phyloP scores from a whole-genome alignment of 1,284 basidiomycete species.

The Trichosporon ovoides region DNA sequence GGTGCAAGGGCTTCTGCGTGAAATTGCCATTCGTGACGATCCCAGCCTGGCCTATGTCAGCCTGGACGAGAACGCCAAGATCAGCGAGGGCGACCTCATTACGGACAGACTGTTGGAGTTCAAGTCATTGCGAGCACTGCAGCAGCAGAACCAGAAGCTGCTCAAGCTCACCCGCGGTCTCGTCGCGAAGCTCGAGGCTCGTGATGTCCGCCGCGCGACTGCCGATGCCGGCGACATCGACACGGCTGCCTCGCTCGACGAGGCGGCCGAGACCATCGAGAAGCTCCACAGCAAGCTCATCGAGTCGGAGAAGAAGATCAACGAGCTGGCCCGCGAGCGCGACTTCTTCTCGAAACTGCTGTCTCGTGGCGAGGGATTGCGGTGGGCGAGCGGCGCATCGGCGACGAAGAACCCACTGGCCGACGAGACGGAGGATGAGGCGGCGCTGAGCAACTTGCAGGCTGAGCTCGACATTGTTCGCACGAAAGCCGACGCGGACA shows the following conservation, averaged over 20 bases:
- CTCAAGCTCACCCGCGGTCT: conserved; percentile 77
- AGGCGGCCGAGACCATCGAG: conserved; percentile 80
- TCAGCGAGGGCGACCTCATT: conserved; percentile 65
- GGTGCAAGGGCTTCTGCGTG: conserved; percentile 70
- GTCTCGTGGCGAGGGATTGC: conserved; percentile 40
- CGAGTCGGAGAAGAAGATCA: conserved; percentile 63
- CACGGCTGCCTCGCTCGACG: conserved; percentile 55
- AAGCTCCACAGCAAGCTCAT: conserved; percentile 68
- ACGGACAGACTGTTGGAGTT: conserved; percentile 86
- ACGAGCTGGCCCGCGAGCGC: conserved; percentile 76
- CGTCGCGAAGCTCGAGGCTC: conserved; percentile 68
- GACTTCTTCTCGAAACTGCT: conserved; percentile 79
- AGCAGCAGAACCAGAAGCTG: conserved; percentile 79
- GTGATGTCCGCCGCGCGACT: conserved; percentile 63
- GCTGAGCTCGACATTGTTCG: conserved; percentile 60
- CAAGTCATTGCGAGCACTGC: conserved; percentile 69
- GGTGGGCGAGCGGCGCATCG: conserved; percentile 22
- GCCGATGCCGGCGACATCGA: conserved; percentile 49
- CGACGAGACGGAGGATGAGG: conserved; percentile 23
- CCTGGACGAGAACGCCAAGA: conserved; percentile 52
- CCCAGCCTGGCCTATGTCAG: conserved; percentile 69
- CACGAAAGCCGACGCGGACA: conserved; percentile 63
- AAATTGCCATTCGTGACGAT: conserved; percentile 73
- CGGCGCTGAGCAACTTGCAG: conserved; percentile 27
- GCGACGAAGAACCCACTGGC: conserved; percentile 20